Evolutionary conservation across 352 stramenopile species (phyloP), one percentile per base, ranked within the genome.

Genomic region (Heterotrichella gracilis): DNA sequence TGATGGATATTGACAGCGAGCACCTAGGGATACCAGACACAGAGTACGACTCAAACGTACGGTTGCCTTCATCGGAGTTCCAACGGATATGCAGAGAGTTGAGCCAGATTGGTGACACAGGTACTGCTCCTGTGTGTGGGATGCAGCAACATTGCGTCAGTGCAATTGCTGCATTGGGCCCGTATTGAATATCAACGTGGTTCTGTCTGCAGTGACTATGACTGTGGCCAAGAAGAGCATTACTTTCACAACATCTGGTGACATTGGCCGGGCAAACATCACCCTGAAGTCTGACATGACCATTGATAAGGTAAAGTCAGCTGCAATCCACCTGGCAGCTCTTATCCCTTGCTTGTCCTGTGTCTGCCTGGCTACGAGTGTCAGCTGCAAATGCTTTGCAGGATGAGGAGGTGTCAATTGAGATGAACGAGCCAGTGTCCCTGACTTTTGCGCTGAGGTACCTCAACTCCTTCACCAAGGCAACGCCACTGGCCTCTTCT

Each of bases 401-500:
- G 69, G 82, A 89, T 23, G 79, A 88, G 69, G 79, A 75, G 21
- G 23, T 96, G 39, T 87, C 90, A 73, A 96, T 98, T 76, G 88
- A 92, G 39, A 96, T 98, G 89, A 83, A 96, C 75, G 89, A 97
- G 77, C 88, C 90, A 4, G 90, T 97, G 24, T 88, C 96, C 78
- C 82, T 98, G 66, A 95, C 85, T 71, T 99, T 99, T 78, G 92
- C 93, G 42, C 80, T 99, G 63, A 86, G 91, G 69, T 99, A 99
- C 83, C 83, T 99, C 76, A 94, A 94, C 80, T 94, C 96, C 79
- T 99, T 99, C 76, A 94, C 91, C 69, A 98, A 98, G 82, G 93
- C 91, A 25, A 97, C 91, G 68, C 84, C 83, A 25, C 81, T 99
- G 70, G 89, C 82, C 63, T 77, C 85, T 40, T 89, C 78, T 32